Base-by-base conservation (phyloP, 768 basidiomycete genomes). In the Cyclocybe cylindracea region DNA sequence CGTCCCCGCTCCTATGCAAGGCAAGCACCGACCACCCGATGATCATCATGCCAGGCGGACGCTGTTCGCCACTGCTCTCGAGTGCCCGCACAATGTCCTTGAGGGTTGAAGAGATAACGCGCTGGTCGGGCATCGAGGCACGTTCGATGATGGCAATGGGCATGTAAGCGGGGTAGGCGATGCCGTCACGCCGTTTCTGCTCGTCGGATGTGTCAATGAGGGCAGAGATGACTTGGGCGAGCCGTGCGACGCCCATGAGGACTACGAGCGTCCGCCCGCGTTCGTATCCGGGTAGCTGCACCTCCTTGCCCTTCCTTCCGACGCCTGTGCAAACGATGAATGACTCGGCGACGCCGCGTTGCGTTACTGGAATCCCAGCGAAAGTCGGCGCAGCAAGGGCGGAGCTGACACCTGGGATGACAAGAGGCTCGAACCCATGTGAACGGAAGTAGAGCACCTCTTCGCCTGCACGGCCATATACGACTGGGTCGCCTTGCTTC, bases 401-500 rank as follows among this genome's bases (percentile, higher is more conserved):
- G 10, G 93, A 94, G 54, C 82, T 85, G 29, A 99, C 83, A 2
- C 97, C 97, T 0, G 97, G 97, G 13, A 98, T 77, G 58, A 98
- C 82, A 54, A 91, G 71, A 4, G 88, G 83, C 57, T 93, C 88
- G 66, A 87, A 90, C 2, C 94, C 95, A 42, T 86, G 85, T 42
- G 83, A 70, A 10, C 95, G 85, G 80, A 98, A 96, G 72, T 89
- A 93, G 16, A 96, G 78, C 1, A 98, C 84, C 70, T 99, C 97
- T 65, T 98, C 96, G 31, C 95, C 95, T 0, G 89, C 89, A 18
- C 97, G 86, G 3, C 92, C 97, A 64, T 97, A 99, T 0, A 99
- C 84, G 11, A 89, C 86, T 9, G 97, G 97, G 66, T 99, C 97
- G 10, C 97, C 97, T 77, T 98, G 97, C 72, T 99, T 98, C 13